Base-by-base conservation (phyloP, 106 monocot species). In the Allium sativum region DNA sequence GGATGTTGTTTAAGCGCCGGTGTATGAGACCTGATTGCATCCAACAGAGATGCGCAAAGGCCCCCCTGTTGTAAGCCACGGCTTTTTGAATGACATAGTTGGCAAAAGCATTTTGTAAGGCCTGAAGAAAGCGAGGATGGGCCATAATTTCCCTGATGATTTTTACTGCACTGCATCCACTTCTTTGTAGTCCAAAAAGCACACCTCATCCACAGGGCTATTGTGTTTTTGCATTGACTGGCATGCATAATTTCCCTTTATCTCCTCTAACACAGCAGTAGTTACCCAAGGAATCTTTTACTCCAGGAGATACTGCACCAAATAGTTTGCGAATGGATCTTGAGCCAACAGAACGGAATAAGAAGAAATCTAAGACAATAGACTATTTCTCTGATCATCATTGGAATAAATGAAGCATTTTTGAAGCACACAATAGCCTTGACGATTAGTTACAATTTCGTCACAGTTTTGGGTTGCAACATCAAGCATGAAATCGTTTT, bases 11-110 rank as follows among this genome's bases (percentile, higher is more conserved):
- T 44, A 8, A 81, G 64, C 7, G 42, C 21, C 7, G 72, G 48
- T 22, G 53, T 46, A 55, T 76, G 72, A 11, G 72, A 53, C 21
- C 22, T 53, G 60, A 81, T 73, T 14, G 72, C 76, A 18, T 72
- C 68, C n/a, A 76, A 68, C 8, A 81, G 64, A 62, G 52, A 53
- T 56, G 65, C 22, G 45, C 61, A 59, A 76, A 76, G 64, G 48
- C 52, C 20, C 9, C 69, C 69, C 68, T 73, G 65, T 19, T 4
- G 10, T 46, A 48, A 10, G 10, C 53, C 6, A 82, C 61, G 59
- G 81, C 81, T 16, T 66, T 47, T 61, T 82, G 81, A 7, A 82
- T 77, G 7, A 82, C 77, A 63, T 65, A 82, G 47, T 82, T 82
- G 45, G 77, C 81, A 45, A 42, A 77, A n/a, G 58, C 69, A 31